Conservation (phyloP, 129 eudicot genomes). For the Lactuca saligna region DNA sequence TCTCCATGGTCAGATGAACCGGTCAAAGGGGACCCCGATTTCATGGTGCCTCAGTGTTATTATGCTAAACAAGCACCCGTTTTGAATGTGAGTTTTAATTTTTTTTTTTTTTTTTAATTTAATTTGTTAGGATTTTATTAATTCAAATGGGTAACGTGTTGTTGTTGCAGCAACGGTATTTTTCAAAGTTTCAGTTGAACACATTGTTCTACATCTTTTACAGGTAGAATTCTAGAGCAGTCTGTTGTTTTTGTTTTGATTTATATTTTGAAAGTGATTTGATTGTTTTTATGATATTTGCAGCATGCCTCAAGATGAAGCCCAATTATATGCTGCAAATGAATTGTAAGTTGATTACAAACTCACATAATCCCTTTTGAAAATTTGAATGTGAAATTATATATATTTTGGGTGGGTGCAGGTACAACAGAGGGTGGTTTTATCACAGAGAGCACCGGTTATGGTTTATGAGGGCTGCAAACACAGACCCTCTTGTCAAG, state of each 20-base stretch:
- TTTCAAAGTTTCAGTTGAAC: slow-evolving; percentile 68
- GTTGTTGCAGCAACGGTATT: slow-evolving; percentile 76
- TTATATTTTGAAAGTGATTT: neutral
- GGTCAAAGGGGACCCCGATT: slow-evolving; percentile 79
- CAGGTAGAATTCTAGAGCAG: slow-evolving; percentile 42
- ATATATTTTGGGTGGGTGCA: slow-evolving; percentile 20
- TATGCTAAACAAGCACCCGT: slow-evolving; percentile 71
- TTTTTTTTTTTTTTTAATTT: neutral
- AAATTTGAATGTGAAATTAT: neutral
- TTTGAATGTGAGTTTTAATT: slow-evolving; percentile 49
- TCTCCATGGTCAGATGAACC: slow-evolving; percentile 97
- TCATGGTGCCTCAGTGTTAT: slow-evolving; percentile 74
- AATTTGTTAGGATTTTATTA: no score
- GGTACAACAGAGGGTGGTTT: slow-evolving; percentile 83
- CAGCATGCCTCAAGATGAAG: slow-evolving; percentile 98
- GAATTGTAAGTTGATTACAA: slow-evolving; percentile 63
- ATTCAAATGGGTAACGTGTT: slow-evolving; percentile 22
- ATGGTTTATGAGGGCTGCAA: slow-evolving; percentile 69
- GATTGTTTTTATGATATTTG: slow-evolving; percentile 23
- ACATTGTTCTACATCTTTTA: slow-evolving; percentile 88
- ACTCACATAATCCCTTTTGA: neutral
- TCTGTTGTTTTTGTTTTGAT: neutral
- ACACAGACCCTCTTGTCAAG: slow-evolving; percentile 76
- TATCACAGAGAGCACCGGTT: slow-evolving; percentile 69
- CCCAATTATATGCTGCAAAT: slow-evolving; percentile 82